Base-by-base conservation (phyloP, 345 rosid genomes). In the Hibiscus mutabilis region DNA sequence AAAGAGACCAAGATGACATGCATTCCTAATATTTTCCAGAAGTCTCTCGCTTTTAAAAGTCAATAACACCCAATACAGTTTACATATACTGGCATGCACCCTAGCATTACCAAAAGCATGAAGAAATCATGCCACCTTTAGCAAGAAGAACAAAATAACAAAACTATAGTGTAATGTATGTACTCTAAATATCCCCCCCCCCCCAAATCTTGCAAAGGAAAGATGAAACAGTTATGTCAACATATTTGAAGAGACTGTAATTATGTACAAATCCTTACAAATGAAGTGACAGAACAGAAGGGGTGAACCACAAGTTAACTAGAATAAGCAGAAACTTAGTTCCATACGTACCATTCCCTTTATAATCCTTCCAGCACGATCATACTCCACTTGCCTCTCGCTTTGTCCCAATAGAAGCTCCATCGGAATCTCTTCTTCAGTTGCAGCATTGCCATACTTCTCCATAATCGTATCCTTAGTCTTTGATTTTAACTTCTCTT, bases 361-460 rank as follows among this genome's bases (percentile, higher is more conserved):
- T 53, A 87, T 82, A 60, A 87, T 65, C 61, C 88, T 80, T 9
- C 89, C 91, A 18, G 91, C 91, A 46, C 84, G 85, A 65, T 88
- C 91, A 74, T 90, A 86, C 75, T 90, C 93, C 31, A 88, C 90
- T 65, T 88, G 89, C 65, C 85, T 80, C 76, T 90, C 91, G 37
- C 86, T 86, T 71, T 88, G 89, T 8, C 92, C 93, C 37, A 87
- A 74, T 24, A 88, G 77, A 78, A 88, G 91, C 71, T 86, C 90
- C 81, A 76, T 73, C 9, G 86, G 93, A 61, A 90, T 68, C 68
- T 84, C 89, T 74, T 87, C 88, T 68, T 74, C 85, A 71, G 78
- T 82, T 24, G 91, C 91, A 40, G 93, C 88, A 76, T 86, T 86
- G 21, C 90, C 96, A 29, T 85, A 84, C 73, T 87, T 88, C 31